Conservation (phyloP, 768 basidiomycete genomes). For the Lactarius hengduanensis region DNA sequence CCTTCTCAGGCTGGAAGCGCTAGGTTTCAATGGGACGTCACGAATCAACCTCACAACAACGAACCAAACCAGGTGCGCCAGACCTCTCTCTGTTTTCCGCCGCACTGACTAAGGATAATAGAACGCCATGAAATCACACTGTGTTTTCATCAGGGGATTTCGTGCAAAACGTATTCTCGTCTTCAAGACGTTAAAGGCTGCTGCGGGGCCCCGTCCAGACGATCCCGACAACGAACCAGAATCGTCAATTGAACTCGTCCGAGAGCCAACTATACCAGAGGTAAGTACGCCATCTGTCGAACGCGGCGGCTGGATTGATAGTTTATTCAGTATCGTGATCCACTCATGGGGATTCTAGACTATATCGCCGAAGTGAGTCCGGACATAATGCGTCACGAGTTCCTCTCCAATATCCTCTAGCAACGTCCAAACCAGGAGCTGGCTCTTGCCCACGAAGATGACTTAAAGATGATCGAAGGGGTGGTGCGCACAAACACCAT, state of each 20-base stretch:
- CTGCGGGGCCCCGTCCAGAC: conserved; percentile 10
- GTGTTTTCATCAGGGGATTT: conserved; percentile 20
- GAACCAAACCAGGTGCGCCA: background rate
- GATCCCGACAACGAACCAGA: background rate
- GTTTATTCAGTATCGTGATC: conserved; percentile 6
- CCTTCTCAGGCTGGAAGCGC: background rate
- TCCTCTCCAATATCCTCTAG: background rate
- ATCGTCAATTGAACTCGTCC: background rate
- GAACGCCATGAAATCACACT: conserved; percentile 2
- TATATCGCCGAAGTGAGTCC: conserved; percentile 18
- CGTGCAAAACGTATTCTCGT: conserved; percentile 15
- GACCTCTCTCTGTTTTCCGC: background rate
- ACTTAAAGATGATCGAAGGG: conserved; percentile 7
- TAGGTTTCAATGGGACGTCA: conserved; percentile 14
- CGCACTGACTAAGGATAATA: background rate
- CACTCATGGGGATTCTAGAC: conserved; percentile 13
- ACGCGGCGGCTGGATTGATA: background rate
- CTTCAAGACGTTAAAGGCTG: conserved; percentile 1
- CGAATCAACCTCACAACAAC: conserved; percentile 15
- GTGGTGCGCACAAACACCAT: conserved; percentile 7
- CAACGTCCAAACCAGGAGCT: conserved; percentile 6
- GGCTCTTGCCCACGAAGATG: conserved; percentile 20
- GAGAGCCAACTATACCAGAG: background rate
- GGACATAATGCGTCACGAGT: background rate
- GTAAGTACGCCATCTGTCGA: background rate